Conservation (phyloP, 1,139 yeast genomes). For the Candida glucosophila region DNA sequence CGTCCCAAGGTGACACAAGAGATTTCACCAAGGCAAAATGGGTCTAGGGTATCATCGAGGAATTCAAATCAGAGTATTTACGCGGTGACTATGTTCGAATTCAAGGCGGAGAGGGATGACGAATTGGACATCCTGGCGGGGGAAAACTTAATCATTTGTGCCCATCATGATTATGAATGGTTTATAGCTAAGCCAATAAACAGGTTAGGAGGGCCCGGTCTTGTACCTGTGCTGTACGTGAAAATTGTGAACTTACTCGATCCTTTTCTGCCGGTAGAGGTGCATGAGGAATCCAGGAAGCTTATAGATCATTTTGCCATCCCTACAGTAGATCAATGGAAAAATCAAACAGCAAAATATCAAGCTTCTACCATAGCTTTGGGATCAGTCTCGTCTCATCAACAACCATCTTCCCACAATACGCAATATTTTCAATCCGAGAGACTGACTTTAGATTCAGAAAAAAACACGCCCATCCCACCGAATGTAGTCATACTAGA, state of each 20-base stretch:
- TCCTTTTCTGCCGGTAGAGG: conserved; percentile 21
- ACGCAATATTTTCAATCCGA: conserved; percentile 32
- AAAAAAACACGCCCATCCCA: conserved; percentile 27
- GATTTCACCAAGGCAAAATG: no score
- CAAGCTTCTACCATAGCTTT: conserved; percentile 86
- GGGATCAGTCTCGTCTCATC: conserved; percentile 35
- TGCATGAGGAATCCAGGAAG: conserved; percentile 20
- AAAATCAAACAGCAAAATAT: conserved; percentile 79
- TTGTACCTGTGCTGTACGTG: conserved; percentile 87
- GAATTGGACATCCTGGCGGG: conserved; percentile 81
- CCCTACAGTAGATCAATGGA: conserved; percentile 96
- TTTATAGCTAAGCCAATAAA: conserved; percentile 95
- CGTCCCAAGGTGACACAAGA: conserved; percentile 17
- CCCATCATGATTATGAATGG: conserved; percentile 96
- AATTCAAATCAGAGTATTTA: conserved; percentile 30
- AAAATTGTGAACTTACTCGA: conserved; percentile 69
- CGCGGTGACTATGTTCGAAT: conserved; percentile 59
- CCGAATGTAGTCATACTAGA: conserved; percentile 34
- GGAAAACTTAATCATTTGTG: conserved; percentile 85
- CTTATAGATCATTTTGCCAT: conserved; percentile 54
- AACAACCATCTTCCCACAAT: conserved; percentile 24
- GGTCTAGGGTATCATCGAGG: conserved; percentile 3
- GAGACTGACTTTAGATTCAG: conserved; percentile 11
- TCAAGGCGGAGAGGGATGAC: conserved; percentile 82
- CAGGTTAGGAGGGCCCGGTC: conserved; percentile 92